Percentiles rank a stretch among this genome's conserved stretches.
Evolutionary conservation across 345 rosid species (phyloP).

Genomic region (Rhizophora apiculata): DNA sequence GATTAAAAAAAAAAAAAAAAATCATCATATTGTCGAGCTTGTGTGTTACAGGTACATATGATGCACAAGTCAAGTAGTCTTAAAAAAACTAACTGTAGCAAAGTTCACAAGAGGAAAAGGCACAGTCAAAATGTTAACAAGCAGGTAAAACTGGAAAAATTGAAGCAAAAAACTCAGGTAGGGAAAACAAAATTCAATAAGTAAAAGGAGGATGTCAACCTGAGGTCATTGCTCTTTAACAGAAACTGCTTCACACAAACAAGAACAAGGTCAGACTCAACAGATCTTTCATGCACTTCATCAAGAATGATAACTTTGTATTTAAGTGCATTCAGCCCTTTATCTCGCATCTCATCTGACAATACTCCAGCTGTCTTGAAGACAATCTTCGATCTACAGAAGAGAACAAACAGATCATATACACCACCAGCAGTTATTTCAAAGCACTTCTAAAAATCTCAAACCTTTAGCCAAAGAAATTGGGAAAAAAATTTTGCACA

Average conservation of each 20-base stretch:
- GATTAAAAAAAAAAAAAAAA: background rate
- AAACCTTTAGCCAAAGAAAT: background rate
- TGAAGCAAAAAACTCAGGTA: background rate
- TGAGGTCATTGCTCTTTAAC: slow-evolving; percentile 61
- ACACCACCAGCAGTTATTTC: background rate
- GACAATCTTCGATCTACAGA: slow-evolving; percentile 68
- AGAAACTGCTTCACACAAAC: slow-evolving; percentile 89
- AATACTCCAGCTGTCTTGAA: slow-evolving; percentile 97
- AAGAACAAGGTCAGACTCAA: slow-evolving; percentile 91
- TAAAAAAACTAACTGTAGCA: background rate
- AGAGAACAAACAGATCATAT: slow-evolving; percentile 14
- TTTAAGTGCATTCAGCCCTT: slow-evolving; percentile 71
- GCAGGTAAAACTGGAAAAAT: no score
- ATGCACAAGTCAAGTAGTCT: background rate
- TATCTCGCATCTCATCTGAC: slow-evolving; percentile 87
- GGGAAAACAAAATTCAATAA: slow-evolving; percentile 3
- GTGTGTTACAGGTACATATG: background rate
- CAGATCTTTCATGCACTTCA: slow-evolving; percentile 98
- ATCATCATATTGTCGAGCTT: background rate
- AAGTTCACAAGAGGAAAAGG: no score
- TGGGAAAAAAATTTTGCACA: background rate
- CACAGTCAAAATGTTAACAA: no score
- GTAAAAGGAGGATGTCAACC: slow-evolving; percentile 39
- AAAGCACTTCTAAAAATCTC: background rate
- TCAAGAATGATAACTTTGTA: slow-evolving; percentile 93